Evolutionary conservation across 163 green algal genomes (phyloP).

Genomic region (Chlamydomonas reinhardtii): DNA sequence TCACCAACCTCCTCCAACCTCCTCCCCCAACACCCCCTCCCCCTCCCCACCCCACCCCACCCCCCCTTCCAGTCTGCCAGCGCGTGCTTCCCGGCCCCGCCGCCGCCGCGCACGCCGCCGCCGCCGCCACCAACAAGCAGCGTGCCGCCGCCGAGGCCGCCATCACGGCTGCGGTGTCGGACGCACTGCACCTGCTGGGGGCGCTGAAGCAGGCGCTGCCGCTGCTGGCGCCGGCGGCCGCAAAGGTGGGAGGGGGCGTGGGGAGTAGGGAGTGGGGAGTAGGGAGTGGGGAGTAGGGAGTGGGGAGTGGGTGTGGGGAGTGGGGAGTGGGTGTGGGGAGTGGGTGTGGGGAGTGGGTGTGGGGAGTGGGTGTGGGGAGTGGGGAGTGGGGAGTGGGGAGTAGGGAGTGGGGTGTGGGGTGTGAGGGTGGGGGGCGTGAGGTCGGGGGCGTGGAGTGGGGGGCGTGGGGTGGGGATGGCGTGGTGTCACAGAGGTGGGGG

Average conservation of each 20-base stretch:
- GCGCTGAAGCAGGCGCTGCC: slow-evolving; percentile 73
- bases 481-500: no score
- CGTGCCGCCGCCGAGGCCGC: slow-evolving; percentile 77
- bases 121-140: slow-evolving; percentile 79
- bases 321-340: no score
- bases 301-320: no score
- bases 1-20: not conserved
- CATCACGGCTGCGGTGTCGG: slow-evolving; percentile 77
- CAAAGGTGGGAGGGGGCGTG: slow-evolving; percentile 25
- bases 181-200: slow-evolving; percentile 87
- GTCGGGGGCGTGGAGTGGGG: no score
- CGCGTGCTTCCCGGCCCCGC: slow-evolving; percentile 77
- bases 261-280: not conserved
- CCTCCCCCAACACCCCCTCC: not conserved
- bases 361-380: no score
- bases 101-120: slow-evolving; percentile 75
- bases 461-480: no score
- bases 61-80: slow-evolving; percentile 66
- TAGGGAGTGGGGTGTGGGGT: no score
- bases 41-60: no score
- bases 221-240: slow-evolving; percentile 58
- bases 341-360: no score
- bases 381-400: not conserved
- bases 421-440: no score
- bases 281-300: no score